Evolutionary conservation across 306 rosid genomes (phyloP).

Genomic region (Ochetophila trinervis): DNA sequence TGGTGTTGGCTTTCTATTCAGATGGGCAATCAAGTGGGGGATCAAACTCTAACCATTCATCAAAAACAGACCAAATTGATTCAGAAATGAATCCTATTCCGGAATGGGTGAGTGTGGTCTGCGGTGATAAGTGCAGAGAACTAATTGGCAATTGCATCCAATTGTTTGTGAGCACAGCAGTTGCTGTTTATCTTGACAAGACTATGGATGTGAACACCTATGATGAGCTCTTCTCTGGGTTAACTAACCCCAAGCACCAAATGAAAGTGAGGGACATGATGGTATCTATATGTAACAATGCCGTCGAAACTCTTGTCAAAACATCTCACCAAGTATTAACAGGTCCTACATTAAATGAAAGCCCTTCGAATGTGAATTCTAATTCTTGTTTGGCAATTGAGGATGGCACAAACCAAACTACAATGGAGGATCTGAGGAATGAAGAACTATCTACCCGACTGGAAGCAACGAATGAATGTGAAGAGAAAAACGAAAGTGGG

Average conservation of each 20-base stretch:
- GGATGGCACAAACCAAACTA: slow-evolving; percentile 10
- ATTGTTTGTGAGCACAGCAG: slow-evolving; percentile 69
- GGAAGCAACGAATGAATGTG: slow-evolving; percentile 7
- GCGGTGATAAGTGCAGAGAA: slow-evolving; percentile 43
- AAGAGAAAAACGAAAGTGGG: slow-evolving; percentile 29
- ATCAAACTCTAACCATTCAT: slow-evolving; percentile 19
- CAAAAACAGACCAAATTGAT: slow-evolving; percentile 6
- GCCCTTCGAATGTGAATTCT: slow-evolving; percentile 6
- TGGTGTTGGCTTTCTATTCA: slow-evolving; percentile 50
- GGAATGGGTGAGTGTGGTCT: slow-evolving; percentile 52
- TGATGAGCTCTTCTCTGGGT: slow-evolving; percentile 67
- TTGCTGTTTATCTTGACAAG: slow-evolving; percentile 79
- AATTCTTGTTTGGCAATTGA: slow-evolving; percentile 13
- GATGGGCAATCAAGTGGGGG: slow-evolving; percentile 31
- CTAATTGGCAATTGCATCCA: slow-evolving; percentile 65
- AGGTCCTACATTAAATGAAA: slow-evolving; percentile 27
- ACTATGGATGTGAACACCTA: slow-evolving; percentile 72
- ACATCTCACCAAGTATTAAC: slow-evolving; percentile 71
- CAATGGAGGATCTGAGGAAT: slow-evolving; percentile 14
- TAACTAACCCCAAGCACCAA: slow-evolving; percentile 72
- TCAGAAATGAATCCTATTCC: slow-evolving; percentile 27
- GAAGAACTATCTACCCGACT: slow-evolving; percentile 17
- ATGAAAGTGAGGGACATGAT: slow-evolving; percentile 55
- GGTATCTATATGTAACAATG: slow-evolving; percentile 58
- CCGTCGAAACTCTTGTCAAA: slow-evolving; percentile 63